phyloP scores from a whole-genome alignment of 164 flowering plant species.

The Chimonanthus salicifolius region DNA sequence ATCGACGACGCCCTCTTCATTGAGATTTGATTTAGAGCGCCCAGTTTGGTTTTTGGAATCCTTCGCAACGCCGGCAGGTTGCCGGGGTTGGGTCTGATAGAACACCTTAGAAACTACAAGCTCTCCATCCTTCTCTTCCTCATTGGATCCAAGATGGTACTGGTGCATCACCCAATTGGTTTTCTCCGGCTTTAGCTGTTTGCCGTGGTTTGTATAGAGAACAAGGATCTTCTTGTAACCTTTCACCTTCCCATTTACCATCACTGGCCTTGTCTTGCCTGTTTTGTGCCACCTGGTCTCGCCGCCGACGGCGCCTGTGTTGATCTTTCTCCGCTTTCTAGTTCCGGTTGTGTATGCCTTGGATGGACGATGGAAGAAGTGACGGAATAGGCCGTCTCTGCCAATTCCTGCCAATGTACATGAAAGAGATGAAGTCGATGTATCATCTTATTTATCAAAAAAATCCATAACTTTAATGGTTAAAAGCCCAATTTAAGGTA shows the following conservation, averaged over 20 bases:
- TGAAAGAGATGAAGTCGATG: not conserved
- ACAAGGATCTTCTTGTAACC: conserved; percentile 92
- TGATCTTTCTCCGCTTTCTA: conserved; percentile 77
- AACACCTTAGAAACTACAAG: conserved; percentile 86
- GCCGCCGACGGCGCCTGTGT: conserved; percentile 68
- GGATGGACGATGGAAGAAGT: conserved; percentile 92
- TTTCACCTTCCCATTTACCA: conserved; percentile 36
- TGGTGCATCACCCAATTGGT: conserved; percentile 99
- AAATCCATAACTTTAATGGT: no score
- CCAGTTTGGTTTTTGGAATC: conserved; percentile 3
- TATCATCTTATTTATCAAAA: not conserved
- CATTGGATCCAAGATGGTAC: conserved; percentile 73
- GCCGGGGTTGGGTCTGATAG: conserved; percentile 94
- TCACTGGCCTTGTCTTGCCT: conserved; percentile 81
- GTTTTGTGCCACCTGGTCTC: conserved; percentile 99
- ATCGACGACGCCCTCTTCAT: conserved; percentile 23
- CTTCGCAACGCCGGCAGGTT: conserved; percentile 42
- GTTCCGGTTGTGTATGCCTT: conserved; percentile 98
- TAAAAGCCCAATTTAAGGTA: no score
- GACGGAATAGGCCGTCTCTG: conserved; percentile 79
- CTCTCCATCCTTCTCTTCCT: conserved; percentile 95
- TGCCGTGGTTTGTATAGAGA: conserved; percentile 86
- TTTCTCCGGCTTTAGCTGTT: conserved; percentile 80
- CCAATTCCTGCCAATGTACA: conserved; percentile 49
- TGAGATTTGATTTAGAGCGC: not conserved